Percentiles rank a stretch among this genome's conserved stretches.
These are phyloP conservation scores for Protomyces arabidopsidicola DNA, from an alignment of 1,139 yeast genomes.

Conservation along the genomic window DNA sequence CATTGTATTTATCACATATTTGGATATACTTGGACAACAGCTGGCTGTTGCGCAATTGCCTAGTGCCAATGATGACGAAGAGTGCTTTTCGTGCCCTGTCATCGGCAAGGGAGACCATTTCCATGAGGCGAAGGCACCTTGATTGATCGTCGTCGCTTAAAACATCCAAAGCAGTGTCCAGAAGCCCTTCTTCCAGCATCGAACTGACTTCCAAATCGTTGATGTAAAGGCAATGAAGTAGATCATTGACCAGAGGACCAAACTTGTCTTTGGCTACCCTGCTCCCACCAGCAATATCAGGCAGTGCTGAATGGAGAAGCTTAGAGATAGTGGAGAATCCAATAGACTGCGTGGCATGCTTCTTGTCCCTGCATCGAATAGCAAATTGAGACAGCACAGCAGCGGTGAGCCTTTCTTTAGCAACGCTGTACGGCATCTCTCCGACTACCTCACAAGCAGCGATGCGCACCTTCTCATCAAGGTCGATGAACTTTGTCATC, in stretches of 20 bases:
- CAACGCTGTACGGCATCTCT: conserved; percentile 42
- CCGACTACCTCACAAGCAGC: conserved; percentile 51
- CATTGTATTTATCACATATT: conserved; percentile 44
- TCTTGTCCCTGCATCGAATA: conserved; percentile 67
- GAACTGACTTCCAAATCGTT: conserved; percentile 66
- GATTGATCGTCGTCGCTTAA: conserved; percentile 44
- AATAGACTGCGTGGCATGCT: conserved; percentile 57
- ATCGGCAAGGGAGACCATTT: conserved; percentile 50
- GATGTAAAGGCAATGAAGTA: conserved; percentile 66
- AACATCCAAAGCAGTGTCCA: conserved; percentile 59
- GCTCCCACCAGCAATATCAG: conserved; percentile 37
- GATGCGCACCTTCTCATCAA: conserved; percentile 68
- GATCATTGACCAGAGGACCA: conserved; percentile 59
- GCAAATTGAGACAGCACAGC: conserved; percentile 52
- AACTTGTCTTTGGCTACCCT: conserved; percentile 35
- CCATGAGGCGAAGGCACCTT: conserved; percentile 54
- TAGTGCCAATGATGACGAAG: conserved; percentile 57
- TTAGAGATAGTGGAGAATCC: conserved; percentile 56
- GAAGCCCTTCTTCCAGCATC: conserved; percentile 58
- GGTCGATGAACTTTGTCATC: conserved; percentile 65
- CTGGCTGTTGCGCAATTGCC: conserved; percentile 20
- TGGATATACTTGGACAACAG: conserved; percentile 41
- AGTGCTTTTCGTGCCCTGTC: conserved; percentile 61
- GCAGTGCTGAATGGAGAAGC: conserved; percentile 45
- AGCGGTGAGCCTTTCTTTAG: conserved; percentile 41